These are phyloP conservation scores for Mycena capillaripes DNA, from an alignment of 768 basidiomycete genomes.

Conservation along the genomic window DNA sequence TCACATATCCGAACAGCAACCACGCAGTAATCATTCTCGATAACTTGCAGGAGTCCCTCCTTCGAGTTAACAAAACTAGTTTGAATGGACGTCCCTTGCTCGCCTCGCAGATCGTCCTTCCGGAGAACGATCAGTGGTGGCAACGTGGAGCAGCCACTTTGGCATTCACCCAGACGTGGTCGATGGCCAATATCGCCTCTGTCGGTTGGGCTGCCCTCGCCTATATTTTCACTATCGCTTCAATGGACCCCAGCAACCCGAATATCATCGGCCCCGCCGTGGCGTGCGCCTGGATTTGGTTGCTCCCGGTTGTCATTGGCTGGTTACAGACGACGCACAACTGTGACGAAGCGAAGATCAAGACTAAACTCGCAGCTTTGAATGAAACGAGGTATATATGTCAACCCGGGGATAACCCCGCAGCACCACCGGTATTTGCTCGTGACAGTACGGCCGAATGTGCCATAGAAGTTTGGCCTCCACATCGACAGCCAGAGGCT, in stretches of 20 bases:
- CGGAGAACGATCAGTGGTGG: conserved; percentile 30
- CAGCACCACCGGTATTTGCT: conserved; percentile 41
- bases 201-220: conserved; percentile 24
- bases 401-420: conserved; percentile 40
- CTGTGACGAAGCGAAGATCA: conserved; percentile 43
- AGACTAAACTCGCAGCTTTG: background rate
- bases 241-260: conserved; percentile 29
- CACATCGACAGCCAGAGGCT: background rate
- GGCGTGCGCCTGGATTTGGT: conserved; percentile 41
- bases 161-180: conserved; percentile 6
- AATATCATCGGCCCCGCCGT: conserved; percentile 52
- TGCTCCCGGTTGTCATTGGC: conserved; percentile 13
- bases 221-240: conserved; percentile 17
- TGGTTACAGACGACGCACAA: conserved; percentile 42
- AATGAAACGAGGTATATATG: background rate
- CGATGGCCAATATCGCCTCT: conserved; percentile 13
- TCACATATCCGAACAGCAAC: conserved; percentile 9
- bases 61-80: background rate
- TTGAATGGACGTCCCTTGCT: conserved; percentile 1
- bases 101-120: conserved; percentile 25
- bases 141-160: conserved; percentile 45
- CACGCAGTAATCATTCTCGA: conserved; percentile 9
- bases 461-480: conserved; percentile 7
- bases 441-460: background rate
- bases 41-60: conserved; percentile 20